These are phyloP conservation scores for Penicillium riverlandense DNA, from an alignment of 495 filamentous ascomycete genomes.

Conservation along the genomic window DNA sequence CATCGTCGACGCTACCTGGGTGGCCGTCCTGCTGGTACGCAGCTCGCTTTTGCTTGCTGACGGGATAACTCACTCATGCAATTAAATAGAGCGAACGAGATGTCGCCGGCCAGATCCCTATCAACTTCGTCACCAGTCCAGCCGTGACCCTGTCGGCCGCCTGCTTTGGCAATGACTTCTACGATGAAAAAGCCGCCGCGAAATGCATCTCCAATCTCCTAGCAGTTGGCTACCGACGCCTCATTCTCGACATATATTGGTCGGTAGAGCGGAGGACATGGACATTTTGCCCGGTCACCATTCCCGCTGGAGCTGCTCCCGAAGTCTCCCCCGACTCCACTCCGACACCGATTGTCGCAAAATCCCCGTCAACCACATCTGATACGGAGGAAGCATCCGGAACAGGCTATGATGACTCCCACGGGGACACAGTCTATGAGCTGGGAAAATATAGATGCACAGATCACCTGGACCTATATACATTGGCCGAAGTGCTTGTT, in stretches of 20 bases:
- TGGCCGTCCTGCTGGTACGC: conserved; percentile 30
- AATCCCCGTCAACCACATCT: conserved; percentile 14
- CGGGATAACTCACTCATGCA: not conserved
- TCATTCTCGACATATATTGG: conserved; percentile 61
- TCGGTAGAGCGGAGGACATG: conserved; percentile 42
- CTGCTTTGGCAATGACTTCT: conserved; percentile 49
- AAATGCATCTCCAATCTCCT: conserved; percentile 57
- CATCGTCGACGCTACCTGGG: conserved; percentile 27
- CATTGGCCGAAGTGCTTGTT: conserved; percentile 38
- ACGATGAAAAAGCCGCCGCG: conserved; percentile 35
- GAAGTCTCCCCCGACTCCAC: conserved; percentile 7
- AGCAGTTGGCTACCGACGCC: conserved; percentile 48
- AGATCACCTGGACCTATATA: conserved; percentile 35
- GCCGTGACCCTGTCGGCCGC: conserved; percentile 47
- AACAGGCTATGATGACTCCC: conserved; percentile 20
- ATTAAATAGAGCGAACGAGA: conserved; percentile 51
- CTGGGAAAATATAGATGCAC: conserved; percentile 54
- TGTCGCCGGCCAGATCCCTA: conserved; percentile 49
- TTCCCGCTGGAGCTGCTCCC: conserved; percentile 20
- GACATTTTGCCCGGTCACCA: conserved; percentile 52
- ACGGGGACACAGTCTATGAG: conserved; percentile 34
- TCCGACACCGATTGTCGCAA: conserved; percentile 11
- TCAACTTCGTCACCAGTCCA: conserved; percentile 54
- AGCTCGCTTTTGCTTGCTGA: not conserved
- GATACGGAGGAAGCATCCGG: conserved; percentile 16